phyloP scores from a whole-genome alignment of 176 grass and related monocot genomes.

The Hordeum marinum region DNA sequence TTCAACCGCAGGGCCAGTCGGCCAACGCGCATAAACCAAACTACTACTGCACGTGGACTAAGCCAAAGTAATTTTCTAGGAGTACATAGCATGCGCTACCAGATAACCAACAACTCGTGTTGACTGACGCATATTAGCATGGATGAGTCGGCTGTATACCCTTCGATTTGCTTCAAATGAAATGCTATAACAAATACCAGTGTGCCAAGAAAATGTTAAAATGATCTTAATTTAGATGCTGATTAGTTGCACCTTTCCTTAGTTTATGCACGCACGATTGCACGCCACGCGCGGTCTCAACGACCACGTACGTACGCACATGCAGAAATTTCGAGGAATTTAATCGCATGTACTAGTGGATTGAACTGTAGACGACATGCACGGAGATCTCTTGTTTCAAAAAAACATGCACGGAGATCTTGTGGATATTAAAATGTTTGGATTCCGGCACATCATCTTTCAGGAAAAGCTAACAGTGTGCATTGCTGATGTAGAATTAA shows the following conservation, averaged over 20 bases:
- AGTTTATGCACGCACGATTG: background rate
- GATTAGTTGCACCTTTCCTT: background rate
- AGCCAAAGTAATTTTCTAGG: background rate
- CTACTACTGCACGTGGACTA: too few relatives aligned
- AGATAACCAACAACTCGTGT: too few relatives aligned
- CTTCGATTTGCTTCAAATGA: background rate
- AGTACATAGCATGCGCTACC: too few relatives aligned
- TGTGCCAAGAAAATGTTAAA: background rate
- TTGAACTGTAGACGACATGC: background rate
- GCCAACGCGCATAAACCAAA: background rate
- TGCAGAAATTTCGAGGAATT: slow-evolving; percentile 26
- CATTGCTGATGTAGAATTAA: background rate
- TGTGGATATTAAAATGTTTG: background rate
- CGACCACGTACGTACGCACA: background rate
- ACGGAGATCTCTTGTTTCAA: background rate
- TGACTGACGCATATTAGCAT: too few relatives aligned
- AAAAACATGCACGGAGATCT: background rate
- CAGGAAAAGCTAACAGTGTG: background rate
- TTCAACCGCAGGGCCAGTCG: background rate
- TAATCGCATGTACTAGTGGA: slow-evolving; percentile 4
- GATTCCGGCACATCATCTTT: background rate
- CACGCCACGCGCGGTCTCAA: background rate
- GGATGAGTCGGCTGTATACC: background rate
- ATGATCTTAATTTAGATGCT: background rate
- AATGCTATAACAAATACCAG: too few relatives aligned